Conservation (phyloP, 768 basidiomycete genomes). For the Sarcomyxa edulis region DNA sequence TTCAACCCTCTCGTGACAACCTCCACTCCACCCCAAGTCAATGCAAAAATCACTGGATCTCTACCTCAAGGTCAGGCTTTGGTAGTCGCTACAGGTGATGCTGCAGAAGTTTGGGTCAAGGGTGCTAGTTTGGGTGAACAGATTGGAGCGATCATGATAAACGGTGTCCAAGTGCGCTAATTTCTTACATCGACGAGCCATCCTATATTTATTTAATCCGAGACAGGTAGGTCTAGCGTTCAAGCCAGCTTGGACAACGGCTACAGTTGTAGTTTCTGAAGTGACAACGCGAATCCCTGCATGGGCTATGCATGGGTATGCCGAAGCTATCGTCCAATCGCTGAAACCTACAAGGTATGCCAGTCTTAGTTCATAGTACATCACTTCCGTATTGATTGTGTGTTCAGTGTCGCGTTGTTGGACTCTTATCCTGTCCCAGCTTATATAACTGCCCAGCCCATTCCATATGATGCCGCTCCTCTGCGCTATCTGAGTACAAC, state of each 20-base stretch:
- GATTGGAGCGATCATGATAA: slow-evolving; percentile 37
- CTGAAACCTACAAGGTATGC: slow-evolving; percentile 43
- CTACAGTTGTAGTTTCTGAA: slow-evolving; percentile 50
- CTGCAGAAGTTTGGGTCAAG: slow-evolving; percentile 44
- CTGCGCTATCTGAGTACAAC: slow-evolving; percentile 44
- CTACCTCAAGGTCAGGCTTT: slow-evolving; percentile 23
- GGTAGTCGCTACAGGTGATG: slow-evolving; percentile 41
- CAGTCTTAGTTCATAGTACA: background rate
- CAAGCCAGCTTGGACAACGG: slow-evolving; percentile 40
- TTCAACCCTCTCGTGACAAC: slow-evolving; percentile 33
- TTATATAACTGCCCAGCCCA: slow-evolving; percentile 35
- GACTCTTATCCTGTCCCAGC: slow-evolving; percentile 47
- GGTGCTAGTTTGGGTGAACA: slow-evolving; percentile 51
- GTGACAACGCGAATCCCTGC: slow-evolving; percentile 41
- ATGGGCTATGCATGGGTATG: slow-evolving; percentile 45
- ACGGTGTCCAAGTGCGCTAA: slow-evolving; percentile 33
- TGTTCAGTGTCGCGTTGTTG: slow-evolving; percentile 38
- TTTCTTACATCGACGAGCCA: background rate
- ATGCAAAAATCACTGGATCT: slow-evolving; percentile 35
- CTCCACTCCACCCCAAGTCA: slow-evolving; percentile 13
- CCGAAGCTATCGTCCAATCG: slow-evolving; percentile 30
- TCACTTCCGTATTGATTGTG: slow-evolving; percentile 1
- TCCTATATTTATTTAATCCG: background rate
- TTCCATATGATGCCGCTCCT: slow-evolving; percentile 38
- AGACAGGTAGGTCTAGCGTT: slow-evolving; percentile 48